phyloP scores from a whole-genome alignment of 768 basidiomycete species.

The Favolaschia claudopus region DNA sequence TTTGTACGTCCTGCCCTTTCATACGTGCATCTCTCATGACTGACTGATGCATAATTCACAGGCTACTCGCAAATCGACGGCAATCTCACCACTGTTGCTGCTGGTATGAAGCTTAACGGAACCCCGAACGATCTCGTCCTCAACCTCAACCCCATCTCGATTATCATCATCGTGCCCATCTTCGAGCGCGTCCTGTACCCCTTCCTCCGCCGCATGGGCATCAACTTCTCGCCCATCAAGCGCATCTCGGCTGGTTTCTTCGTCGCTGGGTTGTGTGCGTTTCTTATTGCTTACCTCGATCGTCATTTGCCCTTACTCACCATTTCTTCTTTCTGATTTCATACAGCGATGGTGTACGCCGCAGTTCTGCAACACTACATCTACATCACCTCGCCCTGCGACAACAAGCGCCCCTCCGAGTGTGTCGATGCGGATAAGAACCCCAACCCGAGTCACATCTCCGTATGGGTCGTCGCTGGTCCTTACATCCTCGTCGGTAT shows the following conservation, averaged over 20 bases:
- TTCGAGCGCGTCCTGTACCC: conserved; percentile 60
- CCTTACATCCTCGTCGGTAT: conserved; percentile 65
- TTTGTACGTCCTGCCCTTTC: background rate
- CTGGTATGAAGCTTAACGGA: conserved; percentile 54
- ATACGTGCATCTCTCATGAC: background rate
- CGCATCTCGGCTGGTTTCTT: conserved; percentile 60
- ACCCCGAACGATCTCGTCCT: conserved; percentile 60
- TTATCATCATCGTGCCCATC: conserved; percentile 58
- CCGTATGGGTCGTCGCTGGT: conserved; percentile 60
- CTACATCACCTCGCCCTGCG: conserved; percentile 52
- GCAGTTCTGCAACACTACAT: conserved; percentile 56
- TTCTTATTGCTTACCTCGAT: too few species aligned
- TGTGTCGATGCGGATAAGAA: conserved; percentile 40
- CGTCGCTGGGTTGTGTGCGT: conserved; percentile 49
- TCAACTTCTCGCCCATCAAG: conserved; percentile 62
- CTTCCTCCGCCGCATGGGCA: conserved; percentile 46
- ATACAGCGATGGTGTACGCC: conserved; percentile 60
- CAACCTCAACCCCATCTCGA: conserved; percentile 58
- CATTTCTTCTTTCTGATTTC: too few species aligned
- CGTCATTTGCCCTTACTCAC: background rate
- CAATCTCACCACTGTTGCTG: conserved; percentile 58
- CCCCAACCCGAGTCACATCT: too few species aligned
- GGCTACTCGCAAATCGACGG: conserved; percentile 62
- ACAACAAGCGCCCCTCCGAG: conserved; percentile 49
- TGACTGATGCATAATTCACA: too few species aligned